Conservation (phyloP, 306 rosid genomes). For the Casuarina cunninghamiana region DNA sequence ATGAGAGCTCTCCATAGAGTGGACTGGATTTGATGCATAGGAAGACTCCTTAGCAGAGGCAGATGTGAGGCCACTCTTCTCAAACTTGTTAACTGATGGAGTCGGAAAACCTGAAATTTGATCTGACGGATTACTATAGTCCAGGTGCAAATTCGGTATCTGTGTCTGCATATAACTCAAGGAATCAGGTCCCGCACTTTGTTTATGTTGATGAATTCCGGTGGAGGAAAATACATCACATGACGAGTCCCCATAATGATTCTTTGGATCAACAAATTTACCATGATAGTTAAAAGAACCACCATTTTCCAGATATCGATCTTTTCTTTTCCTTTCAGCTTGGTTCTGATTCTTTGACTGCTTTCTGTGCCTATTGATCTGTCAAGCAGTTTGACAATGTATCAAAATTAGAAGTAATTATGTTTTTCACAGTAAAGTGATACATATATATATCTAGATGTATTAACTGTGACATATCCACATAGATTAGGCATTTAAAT, state of each 20-base stretch:
- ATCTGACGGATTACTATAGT: constrained; percentile 33
- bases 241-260: constrained; percentile 41
- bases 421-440: neutral
- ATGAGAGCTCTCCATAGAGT: constrained; percentile 45
- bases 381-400: constrained; percentile 23
- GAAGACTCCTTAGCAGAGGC: constrained; percentile 58
- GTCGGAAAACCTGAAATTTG: constrained; percentile 36
- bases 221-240: constrained; percentile 36
- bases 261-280: constrained; percentile 33
- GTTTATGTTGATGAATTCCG: constrained; percentile 40
- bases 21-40: constrained; percentile 47
- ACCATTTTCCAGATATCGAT: constrained; percentile 36
- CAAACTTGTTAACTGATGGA: constrained; percentile 43
- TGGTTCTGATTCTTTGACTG: constrained; percentile 31
- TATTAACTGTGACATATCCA: neutral
- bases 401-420: constrained; percentile 5
- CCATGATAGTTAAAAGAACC: constrained; percentile 33
- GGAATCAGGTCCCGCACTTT: constrained; percentile 33
- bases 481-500: constrained; percentile 6
- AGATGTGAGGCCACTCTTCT: constrained; percentile 32
- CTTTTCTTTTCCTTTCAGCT: constrained; percentile 39
- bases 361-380: constrained; percentile 39
- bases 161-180: constrained; percentile 38
- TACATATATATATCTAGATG: too few species aligned
- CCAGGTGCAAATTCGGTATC: constrained; percentile 26